Conservation (phyloP, 805 yeast genomes). For the Millerozyma acaciae region DNA sequence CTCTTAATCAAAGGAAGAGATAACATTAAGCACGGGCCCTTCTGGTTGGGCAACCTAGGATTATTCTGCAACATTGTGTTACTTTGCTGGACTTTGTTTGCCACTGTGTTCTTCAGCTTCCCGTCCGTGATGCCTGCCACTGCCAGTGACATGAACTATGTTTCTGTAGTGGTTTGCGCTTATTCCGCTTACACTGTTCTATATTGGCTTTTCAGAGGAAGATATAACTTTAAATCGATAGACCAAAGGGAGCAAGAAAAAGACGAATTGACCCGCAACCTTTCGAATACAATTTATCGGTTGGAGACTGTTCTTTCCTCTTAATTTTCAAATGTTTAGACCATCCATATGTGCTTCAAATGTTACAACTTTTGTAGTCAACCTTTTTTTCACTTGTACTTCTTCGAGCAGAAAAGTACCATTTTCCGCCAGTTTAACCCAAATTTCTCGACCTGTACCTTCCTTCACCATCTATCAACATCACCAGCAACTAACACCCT, state of each 20-base stretch:
- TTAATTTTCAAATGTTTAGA: no score
- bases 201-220: constrained; percentile 34
- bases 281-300: not conserved
- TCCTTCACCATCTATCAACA: no score
- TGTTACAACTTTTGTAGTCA: no score
- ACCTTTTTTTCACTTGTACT: no score
- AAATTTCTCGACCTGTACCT: no score
- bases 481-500: no score
- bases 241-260: not conserved
- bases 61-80: constrained; percentile 46
- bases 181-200: constrained; percentile 32
- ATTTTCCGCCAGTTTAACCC: no score
- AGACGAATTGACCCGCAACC: not conserved
- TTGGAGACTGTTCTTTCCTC: not conserved
- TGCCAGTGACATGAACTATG: constrained; percentile 64
- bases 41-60: constrained; percentile 61
- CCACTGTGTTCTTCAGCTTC: constrained; percentile 58
- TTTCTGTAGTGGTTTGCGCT: constrained; percentile 48
- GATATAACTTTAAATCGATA: not conserved
- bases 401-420: no score
- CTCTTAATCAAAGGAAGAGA: constrained; percentile 47
- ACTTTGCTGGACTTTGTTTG: constrained; percentile 55
- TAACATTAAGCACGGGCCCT: constrained; percentile 58
- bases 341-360: no score
- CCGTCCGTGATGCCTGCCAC: constrained; percentile 62